A percentile compares a stretch with the other conserved stretches of the same genome.
phyloP scores from a whole-genome alignment of 73 alveolate species.

The Urostyla sp. region DNA sequence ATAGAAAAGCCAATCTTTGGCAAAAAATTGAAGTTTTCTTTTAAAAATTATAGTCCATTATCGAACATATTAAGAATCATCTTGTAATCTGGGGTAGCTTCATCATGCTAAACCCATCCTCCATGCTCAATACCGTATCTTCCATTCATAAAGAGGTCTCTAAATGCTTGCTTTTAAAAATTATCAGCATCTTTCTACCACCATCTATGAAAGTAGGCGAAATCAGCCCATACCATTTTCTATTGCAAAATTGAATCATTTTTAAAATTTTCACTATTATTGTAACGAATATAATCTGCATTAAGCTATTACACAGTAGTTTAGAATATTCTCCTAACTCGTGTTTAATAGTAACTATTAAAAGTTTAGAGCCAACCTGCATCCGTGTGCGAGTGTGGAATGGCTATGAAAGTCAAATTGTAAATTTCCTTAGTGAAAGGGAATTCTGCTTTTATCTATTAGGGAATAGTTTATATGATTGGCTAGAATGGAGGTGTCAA shows the following conservation, averaged over 20 bases:
- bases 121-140: conserved; percentile 28
- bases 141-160: not conserved
- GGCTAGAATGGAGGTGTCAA: not conserved
- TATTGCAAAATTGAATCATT: not conserved
- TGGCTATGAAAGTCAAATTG: conserved; percentile 63
- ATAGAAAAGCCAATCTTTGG: conserved; percentile 43
- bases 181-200: conserved; percentile 39
- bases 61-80: conserved; percentile 16
- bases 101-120: conserved; percentile 42
- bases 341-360: conserved; percentile 64
- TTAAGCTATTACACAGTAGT: conserved; percentile 42
- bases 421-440: not conserved
- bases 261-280: not conserved
- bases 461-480: no score
- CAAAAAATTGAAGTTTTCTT: conserved; percentile 23
- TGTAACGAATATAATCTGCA: not conserved
- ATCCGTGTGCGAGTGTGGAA: conserved; percentile 91
- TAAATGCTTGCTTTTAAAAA: not conserved
- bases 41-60: conserved; percentile 9
- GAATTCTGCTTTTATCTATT: not conserved
- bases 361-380: conserved; percentile 85
- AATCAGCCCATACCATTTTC: conserved; percentile 48
- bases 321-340: conserved; percentile 57
- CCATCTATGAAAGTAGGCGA: conserved; percentile 43
- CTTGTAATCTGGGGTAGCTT: conserved; percentile 49